Conservation (phyloP, 2,329 filamentous ascomycete species). For the Cercospora citrullina region DNA sequence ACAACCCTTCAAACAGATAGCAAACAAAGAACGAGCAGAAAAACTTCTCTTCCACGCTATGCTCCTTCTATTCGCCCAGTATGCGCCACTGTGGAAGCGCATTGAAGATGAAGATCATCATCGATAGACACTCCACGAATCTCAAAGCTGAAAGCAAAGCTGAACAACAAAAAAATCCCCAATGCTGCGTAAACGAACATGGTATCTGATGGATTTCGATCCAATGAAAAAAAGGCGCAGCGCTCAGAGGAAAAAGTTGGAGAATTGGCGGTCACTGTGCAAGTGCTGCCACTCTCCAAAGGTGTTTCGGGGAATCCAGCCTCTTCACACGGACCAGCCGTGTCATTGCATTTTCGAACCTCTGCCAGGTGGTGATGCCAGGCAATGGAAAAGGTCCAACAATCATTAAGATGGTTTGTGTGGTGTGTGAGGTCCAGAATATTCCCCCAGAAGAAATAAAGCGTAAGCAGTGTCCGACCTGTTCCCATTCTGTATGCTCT, state of each 20-base stretch:
- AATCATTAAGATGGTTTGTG: conserved; percentile 1
- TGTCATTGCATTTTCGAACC: background rate
- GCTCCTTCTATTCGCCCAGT: background rate
- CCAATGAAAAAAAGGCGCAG: conserved; percentile 5
- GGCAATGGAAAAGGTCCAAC: conserved; percentile 17
- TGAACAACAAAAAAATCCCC: conserved; percentile 10
- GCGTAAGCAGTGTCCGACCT: background rate
- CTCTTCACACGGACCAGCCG: conserved; percentile 21
- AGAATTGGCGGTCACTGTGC: no score
- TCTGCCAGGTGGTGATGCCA: background rate
- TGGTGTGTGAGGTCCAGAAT: background rate
- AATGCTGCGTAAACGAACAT: conserved; percentile 31
- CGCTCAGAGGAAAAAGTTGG: background rate
- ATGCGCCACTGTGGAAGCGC: background rate
- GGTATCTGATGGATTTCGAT: conserved; percentile 27
- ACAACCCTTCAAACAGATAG: background rate
- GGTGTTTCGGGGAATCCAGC: conserved; percentile 10
- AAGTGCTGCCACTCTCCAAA: background rate
- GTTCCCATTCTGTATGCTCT: conserved; percentile 3
- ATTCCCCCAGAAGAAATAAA: background rate
- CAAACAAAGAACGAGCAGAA: background rate
- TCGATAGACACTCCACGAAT: background rate
- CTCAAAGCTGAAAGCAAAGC: background rate
- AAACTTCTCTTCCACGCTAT: background rate
- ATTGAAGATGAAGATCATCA: background rate